Conservation (phyloP, 192 early-diverging fungal species). For the Podila minutissima region DNA sequence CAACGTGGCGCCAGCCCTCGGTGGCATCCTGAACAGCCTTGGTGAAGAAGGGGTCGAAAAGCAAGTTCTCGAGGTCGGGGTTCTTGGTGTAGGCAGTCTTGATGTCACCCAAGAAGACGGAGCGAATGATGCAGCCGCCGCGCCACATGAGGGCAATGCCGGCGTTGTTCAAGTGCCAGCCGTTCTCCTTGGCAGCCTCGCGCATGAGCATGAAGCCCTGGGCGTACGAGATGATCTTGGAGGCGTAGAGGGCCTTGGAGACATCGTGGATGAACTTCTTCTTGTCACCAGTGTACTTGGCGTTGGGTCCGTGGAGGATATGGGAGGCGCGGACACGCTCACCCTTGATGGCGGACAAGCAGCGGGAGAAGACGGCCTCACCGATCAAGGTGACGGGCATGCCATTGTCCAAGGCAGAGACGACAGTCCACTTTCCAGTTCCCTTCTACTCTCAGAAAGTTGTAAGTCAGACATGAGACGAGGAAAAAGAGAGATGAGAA, state of each 20-base stretch:
- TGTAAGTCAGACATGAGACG: constrained; percentile 10
- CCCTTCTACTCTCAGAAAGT: constrained; percentile 73
- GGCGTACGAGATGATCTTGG: constrained; percentile 99
- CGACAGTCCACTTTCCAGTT: constrained; percentile 98
- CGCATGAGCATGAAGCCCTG: constrained; percentile 99
- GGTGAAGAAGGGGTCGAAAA: constrained; percentile 98
- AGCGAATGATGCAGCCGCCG: constrained; percentile 99
- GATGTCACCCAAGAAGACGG: constrained; percentile 97
- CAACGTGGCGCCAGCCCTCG: constrained; percentile 89
- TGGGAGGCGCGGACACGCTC: constrained; percentile 93
- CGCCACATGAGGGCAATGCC: constrained; percentile 99
- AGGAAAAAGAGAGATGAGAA: not conserved
- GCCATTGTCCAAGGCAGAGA: constrained; percentile 94
- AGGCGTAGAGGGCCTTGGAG: constrained; percentile 93
- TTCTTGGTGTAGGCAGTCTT: constrained; percentile 92
- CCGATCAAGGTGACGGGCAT: constrained; percentile 97
- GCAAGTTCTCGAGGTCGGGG: constrained; percentile 87
- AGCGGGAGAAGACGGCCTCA: constrained; percentile 98
- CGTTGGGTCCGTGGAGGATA: constrained; percentile 81
- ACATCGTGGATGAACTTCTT: constrained; percentile 89
- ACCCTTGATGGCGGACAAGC: constrained; percentile 95
- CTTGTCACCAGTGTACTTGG: constrained; percentile 87
- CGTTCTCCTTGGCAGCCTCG: constrained; percentile 90
- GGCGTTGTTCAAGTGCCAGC: constrained; percentile 97
- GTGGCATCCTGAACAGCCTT: constrained; percentile 86